Conservation (phyloP, 176 grass and related monocot species). For the Carex pumila region DNA sequence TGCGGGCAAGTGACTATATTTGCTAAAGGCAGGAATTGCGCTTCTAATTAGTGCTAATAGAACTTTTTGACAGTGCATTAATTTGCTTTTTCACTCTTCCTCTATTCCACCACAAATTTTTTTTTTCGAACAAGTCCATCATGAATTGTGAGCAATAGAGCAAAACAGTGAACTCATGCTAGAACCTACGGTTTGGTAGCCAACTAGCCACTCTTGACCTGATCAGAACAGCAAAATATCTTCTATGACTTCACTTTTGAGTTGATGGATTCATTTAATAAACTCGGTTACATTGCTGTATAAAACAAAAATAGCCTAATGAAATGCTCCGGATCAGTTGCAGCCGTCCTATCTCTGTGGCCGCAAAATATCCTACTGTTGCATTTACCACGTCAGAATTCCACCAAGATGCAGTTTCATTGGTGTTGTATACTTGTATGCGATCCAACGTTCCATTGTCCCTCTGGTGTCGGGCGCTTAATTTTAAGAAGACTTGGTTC, state of each 20-base stretch:
- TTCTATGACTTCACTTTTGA: not conserved
- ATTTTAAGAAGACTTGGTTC: not conserved
- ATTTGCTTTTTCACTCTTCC: too few species aligned
- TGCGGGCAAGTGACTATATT: not conserved
- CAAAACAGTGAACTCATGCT: too few species aligned
- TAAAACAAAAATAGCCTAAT: not conserved
- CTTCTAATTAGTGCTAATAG: not conserved
- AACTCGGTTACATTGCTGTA: not conserved
- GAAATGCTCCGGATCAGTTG: not conserved
- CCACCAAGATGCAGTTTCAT: not conserved
- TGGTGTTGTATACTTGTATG: slow-evolving; percentile 3
- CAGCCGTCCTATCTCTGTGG: not conserved
- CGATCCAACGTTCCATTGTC: slow-evolving; percentile 7
- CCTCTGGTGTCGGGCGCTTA: not conserved
- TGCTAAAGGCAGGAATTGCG: not conserved
- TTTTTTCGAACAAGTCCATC: too few species aligned
- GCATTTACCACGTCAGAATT: not conserved
- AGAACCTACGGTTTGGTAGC: too few species aligned
- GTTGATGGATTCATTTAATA: not conserved
- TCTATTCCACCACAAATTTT: too few species aligned
- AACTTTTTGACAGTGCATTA: too few species aligned
- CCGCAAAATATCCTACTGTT: not conserved
- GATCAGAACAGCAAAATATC: not conserved
- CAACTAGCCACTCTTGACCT: too few species aligned
- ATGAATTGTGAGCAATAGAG: too few species aligned